Percentiles rank a stretch among this genome's conserved stretches.
These are phyloP conservation scores for Ogataea trehalophila DNA, from an alignment of 805 yeast species.

Conservation along the genomic window DNA sequence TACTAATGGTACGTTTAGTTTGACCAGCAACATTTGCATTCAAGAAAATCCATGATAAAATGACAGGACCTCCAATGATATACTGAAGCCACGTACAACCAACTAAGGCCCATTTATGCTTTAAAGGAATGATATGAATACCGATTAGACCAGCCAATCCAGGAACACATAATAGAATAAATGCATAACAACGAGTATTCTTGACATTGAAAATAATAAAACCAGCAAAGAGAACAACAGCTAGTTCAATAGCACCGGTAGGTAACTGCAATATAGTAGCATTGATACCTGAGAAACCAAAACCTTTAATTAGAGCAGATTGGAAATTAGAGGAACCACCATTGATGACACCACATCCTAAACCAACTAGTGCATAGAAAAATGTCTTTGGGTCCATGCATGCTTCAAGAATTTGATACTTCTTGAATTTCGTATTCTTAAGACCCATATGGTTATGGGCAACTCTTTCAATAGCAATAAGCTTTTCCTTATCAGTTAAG, in stretches of 20 bases:
- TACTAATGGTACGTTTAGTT: slow-evolving; percentile 49
- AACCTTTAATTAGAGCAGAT: slow-evolving; percentile 38
- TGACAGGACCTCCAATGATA: slow-evolving; percentile 9
- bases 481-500: slow-evolving; percentile 35
- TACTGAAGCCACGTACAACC: slow-evolving; percentile 11
- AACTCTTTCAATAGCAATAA: slow-evolving; percentile 22
- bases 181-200: slow-evolving; percentile 13
- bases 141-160: slow-evolving; percentile 21
- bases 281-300: slow-evolving; percentile 20
- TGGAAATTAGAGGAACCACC: slow-evolving; percentile 50
- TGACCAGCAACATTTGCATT: slow-evolving; percentile 56
- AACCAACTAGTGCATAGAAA: slow-evolving; percentile 26
- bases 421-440: slow-evolving; percentile 34
- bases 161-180: slow-evolving; percentile 14
- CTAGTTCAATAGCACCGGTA: slow-evolving; percentile 26
- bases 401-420: slow-evolving; percentile 40
- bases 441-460: slow-evolving; percentile 41
- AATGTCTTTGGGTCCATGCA: slow-evolving; percentile 32
- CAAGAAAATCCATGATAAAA: slow-evolving; percentile 11
- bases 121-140: slow-evolving; percentile 12
- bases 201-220: slow-evolving; percentile 12
- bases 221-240: slow-evolving; percentile 17
- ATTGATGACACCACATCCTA: slow-evolving; percentile 43
- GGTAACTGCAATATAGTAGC: slow-evolving; percentile 25
- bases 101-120: slow-evolving; percentile 14